Evolutionary conservation across 2,329 filamentous ascomycete genomes (phyloP).

Genomic region (Botryotinia globosa): DNA sequence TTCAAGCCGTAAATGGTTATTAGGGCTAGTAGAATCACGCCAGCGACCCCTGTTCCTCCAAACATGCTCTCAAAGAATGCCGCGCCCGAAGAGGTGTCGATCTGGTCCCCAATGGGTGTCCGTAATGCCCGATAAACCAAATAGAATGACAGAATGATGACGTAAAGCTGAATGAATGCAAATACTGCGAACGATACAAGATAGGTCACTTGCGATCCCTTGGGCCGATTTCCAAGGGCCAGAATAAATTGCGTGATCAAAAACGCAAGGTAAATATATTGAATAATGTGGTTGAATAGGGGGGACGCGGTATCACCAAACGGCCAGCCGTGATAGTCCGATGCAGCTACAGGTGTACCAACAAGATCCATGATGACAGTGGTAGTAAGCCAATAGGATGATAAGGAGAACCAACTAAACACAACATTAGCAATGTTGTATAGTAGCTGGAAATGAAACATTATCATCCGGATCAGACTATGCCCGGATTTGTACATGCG

Average conservation of each 20-base stretch:
- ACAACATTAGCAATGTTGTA: slow-evolving; percentile 90
- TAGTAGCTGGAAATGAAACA: slow-evolving; percentile 92
- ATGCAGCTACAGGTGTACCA: slow-evolving; percentile 60
- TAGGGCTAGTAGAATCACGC: slow-evolving; percentile 91
- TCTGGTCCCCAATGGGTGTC: slow-evolving; percentile 40
- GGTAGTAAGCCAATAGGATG: slow-evolving; percentile 96
- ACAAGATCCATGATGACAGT: slow-evolving; percentile 97
- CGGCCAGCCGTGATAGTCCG: slow-evolving; percentile 68
- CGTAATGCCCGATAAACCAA: slow-evolving; percentile 83
- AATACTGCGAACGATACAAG: slow-evolving; percentile 87
- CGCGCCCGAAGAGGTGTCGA: slow-evolving; percentile 62
- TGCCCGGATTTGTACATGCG: slow-evolving; percentile 97
- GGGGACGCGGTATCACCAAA: slow-evolving; percentile 86
- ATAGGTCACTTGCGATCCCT: slow-evolving; percentile 92
- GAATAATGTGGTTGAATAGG: slow-evolving; percentile 84
- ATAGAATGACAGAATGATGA: slow-evolving; percentile 83
- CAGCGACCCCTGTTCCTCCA: slow-evolving; percentile 49
- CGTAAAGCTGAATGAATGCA: slow-evolving; percentile 82
- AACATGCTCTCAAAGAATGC: slow-evolving; percentile 83
- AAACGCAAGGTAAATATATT: slow-evolving; percentile 90
- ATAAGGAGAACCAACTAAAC: slow-evolving; percentile 84
- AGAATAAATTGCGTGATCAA: slow-evolving; percentile 94
- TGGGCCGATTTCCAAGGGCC: slow-evolving; percentile 92
- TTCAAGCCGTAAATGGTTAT: slow-evolving; percentile 95
- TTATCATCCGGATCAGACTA: slow-evolving; percentile 97